These are phyloP conservation scores for Batrachochytrium dendrobatidis DNA, from an alignment of 371 early-diverging fungal species.

Conservation along the genomic window DNA sequence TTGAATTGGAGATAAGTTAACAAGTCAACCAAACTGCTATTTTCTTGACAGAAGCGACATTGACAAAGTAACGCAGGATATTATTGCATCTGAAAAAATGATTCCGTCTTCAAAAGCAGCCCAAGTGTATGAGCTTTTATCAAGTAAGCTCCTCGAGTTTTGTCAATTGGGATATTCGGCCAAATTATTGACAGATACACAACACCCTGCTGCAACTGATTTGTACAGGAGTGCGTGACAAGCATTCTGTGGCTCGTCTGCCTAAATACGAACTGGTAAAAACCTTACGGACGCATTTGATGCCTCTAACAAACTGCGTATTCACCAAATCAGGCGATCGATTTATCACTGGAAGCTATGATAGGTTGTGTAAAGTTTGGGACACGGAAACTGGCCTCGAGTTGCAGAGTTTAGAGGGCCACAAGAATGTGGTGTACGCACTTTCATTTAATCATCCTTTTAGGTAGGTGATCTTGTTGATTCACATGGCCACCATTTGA, in stretches of 20 bases:
- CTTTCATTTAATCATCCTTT: constrained; percentile 36
- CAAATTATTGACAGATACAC: constrained; percentile 3
- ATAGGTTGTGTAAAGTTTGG: constrained; percentile 36
- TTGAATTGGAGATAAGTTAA: background rate
- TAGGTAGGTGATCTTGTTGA: constrained; percentile 15
- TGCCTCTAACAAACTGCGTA: constrained; percentile 39
- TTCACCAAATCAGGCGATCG: constrained; percentile 32
- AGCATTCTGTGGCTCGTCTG: background rate
- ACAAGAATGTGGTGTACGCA: constrained; percentile 39
- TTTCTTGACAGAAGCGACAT: constrained; percentile 6
- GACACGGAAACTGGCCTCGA: constrained; percentile 23
- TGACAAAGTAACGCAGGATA: constrained; percentile 4
- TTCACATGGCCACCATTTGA: background rate
- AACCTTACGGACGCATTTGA: constrained; percentile 24
- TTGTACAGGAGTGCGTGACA: background rate
- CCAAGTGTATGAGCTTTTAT: background rate
- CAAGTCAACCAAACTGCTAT: background rate
- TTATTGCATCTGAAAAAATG: background rate
- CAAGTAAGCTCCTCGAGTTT: background rate
- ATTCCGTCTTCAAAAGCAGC: constrained; percentile 4
- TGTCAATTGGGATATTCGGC: background rate
- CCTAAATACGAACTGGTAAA: constrained; percentile 13
- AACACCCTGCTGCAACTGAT: background rate
- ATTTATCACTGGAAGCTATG: constrained; percentile 35
- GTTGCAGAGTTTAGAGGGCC: constrained; percentile 28